Percentiles rank a stretch among this genome's conserved stretches.
These are phyloP conservation scores for Rhamnella rubrinervis DNA, from an alignment of 331 rosid genomes.

Conservation along the genomic window DNA sequence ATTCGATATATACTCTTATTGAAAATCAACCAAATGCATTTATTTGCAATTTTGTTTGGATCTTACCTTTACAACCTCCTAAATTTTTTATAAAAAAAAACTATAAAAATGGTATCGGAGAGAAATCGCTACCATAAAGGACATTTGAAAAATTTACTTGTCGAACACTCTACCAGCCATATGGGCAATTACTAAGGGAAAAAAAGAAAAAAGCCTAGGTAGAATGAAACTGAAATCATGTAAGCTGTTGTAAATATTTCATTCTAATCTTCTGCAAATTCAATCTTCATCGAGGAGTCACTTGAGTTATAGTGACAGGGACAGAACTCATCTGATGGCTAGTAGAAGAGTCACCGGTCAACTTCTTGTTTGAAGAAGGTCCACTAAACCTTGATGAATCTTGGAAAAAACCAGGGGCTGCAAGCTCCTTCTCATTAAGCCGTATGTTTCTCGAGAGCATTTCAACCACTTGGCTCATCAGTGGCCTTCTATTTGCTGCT, in stretches of 20 bases:
- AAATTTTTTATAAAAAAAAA: too few species aligned
- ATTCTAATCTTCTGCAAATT: background rate
- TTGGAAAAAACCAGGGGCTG: slow-evolving; percentile 78
- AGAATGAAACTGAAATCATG: background rate
- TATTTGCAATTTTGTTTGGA: too few species aligned
- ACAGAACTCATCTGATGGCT: slow-evolving; percentile 44
- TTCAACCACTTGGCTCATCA: slow-evolving; percentile 68
- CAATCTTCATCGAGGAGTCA: slow-evolving; percentile 55
- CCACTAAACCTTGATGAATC: slow-evolving; percentile 32
- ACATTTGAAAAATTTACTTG: background rate
- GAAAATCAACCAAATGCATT: too few species aligned
- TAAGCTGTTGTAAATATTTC: background rate
- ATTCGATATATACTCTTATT: too few species aligned
- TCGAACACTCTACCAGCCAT: background rate
- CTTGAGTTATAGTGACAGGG: slow-evolving; percentile 45
- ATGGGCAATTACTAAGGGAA: background rate
- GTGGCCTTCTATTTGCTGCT: slow-evolving; percentile 70
- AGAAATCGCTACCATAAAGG: background rate
- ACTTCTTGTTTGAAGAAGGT: slow-evolving; percentile 44
- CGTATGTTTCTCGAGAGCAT: slow-evolving; percentile 77
- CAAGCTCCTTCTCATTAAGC: slow-evolving; percentile 67
- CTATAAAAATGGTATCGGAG: background rate
- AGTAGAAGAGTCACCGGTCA: slow-evolving; percentile 11
- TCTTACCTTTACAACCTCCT: background rate
- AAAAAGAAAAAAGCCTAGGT: background rate